phyloP scores from a whole-genome alignment of 768 basidiomycete genomes.

The Xanthoconium purpureum region DNA sequence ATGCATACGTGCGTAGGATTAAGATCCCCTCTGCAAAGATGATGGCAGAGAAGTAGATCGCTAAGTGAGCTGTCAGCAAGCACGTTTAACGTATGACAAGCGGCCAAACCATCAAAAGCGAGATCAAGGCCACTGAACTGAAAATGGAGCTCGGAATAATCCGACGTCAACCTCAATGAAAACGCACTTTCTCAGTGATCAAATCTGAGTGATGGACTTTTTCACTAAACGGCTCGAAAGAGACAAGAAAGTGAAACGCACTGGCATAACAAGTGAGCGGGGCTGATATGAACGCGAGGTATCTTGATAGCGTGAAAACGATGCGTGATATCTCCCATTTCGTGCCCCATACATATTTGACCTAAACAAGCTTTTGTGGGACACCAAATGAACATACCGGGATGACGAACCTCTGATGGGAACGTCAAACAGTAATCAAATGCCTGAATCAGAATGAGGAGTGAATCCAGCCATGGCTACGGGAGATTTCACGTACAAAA shows the following conservation, averaged over 20 bases:
- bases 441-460: not conserved
- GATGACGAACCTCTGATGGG: constrained; percentile 15
- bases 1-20: constrained; percentile 28
- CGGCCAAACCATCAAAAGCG: constrained; percentile 16
- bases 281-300: constrained; percentile 23
- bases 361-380: constrained; percentile 10
- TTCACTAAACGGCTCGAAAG: not conserved
- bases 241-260: not conserved
- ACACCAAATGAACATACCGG: not conserved
- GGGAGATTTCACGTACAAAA: constrained; percentile 10
- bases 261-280: constrained; percentile 19
- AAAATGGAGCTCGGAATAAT: not conserved
- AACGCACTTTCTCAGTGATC: not conserved
- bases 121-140: constrained; percentile 20
- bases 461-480: not conserved
- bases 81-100: not conserved
- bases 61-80: constrained; percentile 8
- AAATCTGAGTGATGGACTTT: constrained; percentile 12
- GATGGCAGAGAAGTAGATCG: constrained; percentile 11
- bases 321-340: constrained; percentile 23
- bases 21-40: constrained; percentile 19
- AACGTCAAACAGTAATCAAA: constrained; percentile 27
- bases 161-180: not conserved
- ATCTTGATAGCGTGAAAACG: constrained; percentile 28
- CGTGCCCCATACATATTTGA: constrained; percentile 23